Conservation (phyloP, 768 basidiomycete species). For the Lactifluus piperatus region DNA sequence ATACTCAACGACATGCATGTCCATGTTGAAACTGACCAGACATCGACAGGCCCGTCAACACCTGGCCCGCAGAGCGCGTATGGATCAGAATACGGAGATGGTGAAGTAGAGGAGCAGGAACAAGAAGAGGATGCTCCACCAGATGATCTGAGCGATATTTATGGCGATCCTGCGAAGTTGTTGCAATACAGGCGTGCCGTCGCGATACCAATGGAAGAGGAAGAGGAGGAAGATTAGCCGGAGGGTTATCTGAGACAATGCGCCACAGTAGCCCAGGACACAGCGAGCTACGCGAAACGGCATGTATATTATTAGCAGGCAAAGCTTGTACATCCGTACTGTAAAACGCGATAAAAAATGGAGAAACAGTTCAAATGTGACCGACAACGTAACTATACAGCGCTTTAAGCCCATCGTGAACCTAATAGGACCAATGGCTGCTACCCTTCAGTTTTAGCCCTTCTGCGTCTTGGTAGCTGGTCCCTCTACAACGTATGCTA, state of each 20-base stretch:
- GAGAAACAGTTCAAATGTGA: too few species aligned
- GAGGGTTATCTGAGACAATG: background rate
- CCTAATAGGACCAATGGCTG: too few species aligned
- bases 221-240: constrained; percentile 17
- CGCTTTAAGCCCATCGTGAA: too few species aligned
- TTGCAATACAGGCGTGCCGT: constrained; percentile 13
- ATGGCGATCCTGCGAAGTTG: constrained; percentile 13
- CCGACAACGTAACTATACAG: too few species aligned
- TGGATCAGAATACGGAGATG: constrained; percentile 16
- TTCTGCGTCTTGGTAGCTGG: too few species aligned
- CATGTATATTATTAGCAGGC: background rate
- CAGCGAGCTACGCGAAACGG: constrained; percentile 7
- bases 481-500: too few species aligned
- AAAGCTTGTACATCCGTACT: background rate
- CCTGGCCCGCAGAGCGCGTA: constrained; percentile 16
- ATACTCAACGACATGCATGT: constrained; percentile 8
- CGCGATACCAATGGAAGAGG: constrained; percentile 18
- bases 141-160: constrained; percentile 7
- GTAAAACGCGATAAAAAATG: too few species aligned
- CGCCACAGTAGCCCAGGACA: background rate
- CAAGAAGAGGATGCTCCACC: constrained; percentile 14
- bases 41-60: constrained; percentile 18
- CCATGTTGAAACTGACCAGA: constrained; percentile 16
- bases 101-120: constrained; percentile 8
- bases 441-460: too few species aligned